These are phyloP conservation scores for Pythium periplocum DNA, from an alignment of 352 stramenopile species.

Conservation along the genomic window DNA sequence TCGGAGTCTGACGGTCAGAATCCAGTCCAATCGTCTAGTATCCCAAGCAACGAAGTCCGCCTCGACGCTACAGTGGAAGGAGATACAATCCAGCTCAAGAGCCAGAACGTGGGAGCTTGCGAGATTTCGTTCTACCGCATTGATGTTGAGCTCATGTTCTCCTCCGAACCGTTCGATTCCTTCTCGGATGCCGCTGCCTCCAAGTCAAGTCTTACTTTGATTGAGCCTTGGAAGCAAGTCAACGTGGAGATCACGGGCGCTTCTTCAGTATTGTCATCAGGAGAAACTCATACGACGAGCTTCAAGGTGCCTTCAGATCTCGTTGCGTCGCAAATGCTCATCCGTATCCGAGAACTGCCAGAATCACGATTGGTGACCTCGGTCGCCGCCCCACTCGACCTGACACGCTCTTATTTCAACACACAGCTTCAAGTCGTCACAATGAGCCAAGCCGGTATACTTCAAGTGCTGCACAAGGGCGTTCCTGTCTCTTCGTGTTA, in stretches of 20 bases:
- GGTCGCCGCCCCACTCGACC: slow-evolving; percentile 23
- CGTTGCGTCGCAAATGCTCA: slow-evolving; percentile 34
- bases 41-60: slow-evolving; percentile 4
- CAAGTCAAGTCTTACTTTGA: slow-evolving; percentile 33
- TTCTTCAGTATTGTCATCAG: background rate
- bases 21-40: too few species aligned
- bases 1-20: too few species aligned
- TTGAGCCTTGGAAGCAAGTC: slow-evolving; percentile 36
- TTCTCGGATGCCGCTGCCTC: slow-evolving; percentile 29
- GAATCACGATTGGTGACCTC: slow-evolving; percentile 20
- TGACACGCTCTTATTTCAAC: slow-evolving; percentile 50
- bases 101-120: slow-evolving; percentile 25
- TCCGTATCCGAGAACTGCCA: slow-evolving; percentile 29
- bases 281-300: background rate
- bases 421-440: slow-evolving; percentile 33
- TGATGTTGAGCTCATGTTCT: slow-evolving; percentile 71
- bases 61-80: slow-evolving; percentile 26
- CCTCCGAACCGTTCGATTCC: slow-evolving; percentile 46
- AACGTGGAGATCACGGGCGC: slow-evolving; percentile 17
- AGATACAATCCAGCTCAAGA: slow-evolving; percentile 21
- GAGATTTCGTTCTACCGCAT: slow-evolving; percentile 55
- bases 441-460: slow-evolving; percentile 37
- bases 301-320: slow-evolving; percentile 18
- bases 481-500: slow-evolving; percentile 46
- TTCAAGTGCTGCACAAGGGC: slow-evolving; percentile 43